phyloP scores from a whole-genome alignment of 495 filamentous ascomycete species.

The Glonium stellatum region DNA sequence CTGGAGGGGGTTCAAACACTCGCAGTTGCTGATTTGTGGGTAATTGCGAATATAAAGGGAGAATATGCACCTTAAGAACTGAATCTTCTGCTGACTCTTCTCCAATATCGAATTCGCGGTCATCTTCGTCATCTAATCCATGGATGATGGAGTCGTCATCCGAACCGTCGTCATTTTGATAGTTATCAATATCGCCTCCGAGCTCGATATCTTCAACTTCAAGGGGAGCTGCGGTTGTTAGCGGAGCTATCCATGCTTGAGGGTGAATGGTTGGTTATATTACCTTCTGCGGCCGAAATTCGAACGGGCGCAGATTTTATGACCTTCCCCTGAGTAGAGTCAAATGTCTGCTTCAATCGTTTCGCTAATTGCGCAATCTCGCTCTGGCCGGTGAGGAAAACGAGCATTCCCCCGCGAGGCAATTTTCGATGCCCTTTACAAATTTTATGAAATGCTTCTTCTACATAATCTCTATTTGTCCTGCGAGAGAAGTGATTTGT shows the following conservation, averaged over 20 bases:
- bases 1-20: constrained; percentile 86
- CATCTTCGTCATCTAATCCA: constrained; percentile 43
- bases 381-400: constrained; percentile 91
- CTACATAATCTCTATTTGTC: constrained; percentile 80
- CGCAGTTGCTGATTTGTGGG: constrained; percentile 85
- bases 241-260: too few relatives aligned
- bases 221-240: constrained; percentile 46
- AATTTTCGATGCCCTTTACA: constrained; percentile 83
- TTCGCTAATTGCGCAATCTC: constrained; percentile 79
- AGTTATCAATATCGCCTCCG: constrained; percentile 40
- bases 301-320: constrained; percentile 55
- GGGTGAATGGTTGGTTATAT: too few relatives aligned
- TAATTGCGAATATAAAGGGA: constrained; percentile 92
- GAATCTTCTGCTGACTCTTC: constrained; percentile 41
- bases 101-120: constrained; percentile 55
- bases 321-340: constrained; percentile 46
- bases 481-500: constrained; percentile 80
- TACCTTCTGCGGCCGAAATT: constrained; percentile 60
- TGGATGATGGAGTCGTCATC: constrained; percentile 39
- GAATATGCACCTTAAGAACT: constrained; percentile 63
- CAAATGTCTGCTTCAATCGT: constrained; percentile 65
- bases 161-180: constrained; percentile 33
- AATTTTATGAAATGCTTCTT: constrained; percentile 82
- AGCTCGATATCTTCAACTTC: constrained; percentile 87
- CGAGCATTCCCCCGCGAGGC: constrained; percentile 84